These are phyloP conservation scores for Calonectria pseudoturangicola DNA, from an alignment of 2,329 filamentous ascomycete species.

Conservation along the genomic window DNA sequence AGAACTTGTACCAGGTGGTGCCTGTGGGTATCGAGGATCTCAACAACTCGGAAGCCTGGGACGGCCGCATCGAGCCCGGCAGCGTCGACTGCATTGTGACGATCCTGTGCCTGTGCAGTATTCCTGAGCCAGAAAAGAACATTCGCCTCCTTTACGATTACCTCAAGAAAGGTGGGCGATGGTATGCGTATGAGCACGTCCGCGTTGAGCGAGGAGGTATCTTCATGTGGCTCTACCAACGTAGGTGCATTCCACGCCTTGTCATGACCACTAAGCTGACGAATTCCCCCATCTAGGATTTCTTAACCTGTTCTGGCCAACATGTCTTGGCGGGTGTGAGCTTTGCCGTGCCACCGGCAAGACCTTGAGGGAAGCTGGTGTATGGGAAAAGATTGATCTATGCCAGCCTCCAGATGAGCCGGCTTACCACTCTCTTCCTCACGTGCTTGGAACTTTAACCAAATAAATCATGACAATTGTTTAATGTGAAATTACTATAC, in stretches of 20 bases:
- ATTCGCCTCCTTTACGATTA: constrained; percentile 73
- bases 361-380: constrained; percentile 68
- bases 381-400: constrained; percentile 71
- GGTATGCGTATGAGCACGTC: constrained; percentile 80
- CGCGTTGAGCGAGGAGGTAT: constrained; percentile 61
- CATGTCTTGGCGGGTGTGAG: constrained; percentile 70
- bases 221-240: constrained; percentile 69
- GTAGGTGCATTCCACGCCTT: constrained; percentile 61
- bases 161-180: constrained; percentile 76
- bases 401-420: constrained; percentile 62
- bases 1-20: constrained; percentile 76
- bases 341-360: constrained; percentile 69
- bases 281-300: constrained; percentile 60
- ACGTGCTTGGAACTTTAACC: constrained; percentile 71
- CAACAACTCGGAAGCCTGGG: constrained; percentile 62
- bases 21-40: constrained; percentile 78
- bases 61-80: constrained; percentile 68
- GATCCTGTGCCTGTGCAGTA: constrained; percentile 77
- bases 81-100: constrained; percentile 77
- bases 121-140: constrained; percentile 75
- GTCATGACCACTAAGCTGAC: neutral
- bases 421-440: constrained; percentile 67
- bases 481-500: no score
- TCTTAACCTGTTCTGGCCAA: constrained; percentile 72
- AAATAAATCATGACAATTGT: constrained; percentile 61